A percentile compares a stretch with the other conserved stretches of the same genome.
phyloP scores from a whole-genome alignment of 2,329 filamentous ascomycete genomes.

The Blumeriella jaapii region DNA sequence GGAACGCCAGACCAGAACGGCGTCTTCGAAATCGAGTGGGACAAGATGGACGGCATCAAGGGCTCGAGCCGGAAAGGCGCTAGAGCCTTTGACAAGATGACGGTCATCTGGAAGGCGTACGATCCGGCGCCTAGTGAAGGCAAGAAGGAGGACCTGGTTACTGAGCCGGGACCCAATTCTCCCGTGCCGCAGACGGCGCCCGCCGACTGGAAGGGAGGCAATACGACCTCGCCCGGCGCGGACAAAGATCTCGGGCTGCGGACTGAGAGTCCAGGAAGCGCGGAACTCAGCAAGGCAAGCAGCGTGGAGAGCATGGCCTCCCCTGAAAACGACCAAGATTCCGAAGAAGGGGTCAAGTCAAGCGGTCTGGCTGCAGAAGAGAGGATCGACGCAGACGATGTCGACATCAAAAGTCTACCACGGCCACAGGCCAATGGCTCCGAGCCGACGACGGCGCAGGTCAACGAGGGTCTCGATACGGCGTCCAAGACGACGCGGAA shows the following conservation, averaged over 20 bases:
- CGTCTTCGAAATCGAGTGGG: slow-evolving; percentile 61
- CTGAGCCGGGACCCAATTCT: slow-evolving; percentile 54
- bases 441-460: slow-evolving; percentile 14
- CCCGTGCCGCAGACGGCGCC: slow-evolving; percentile 53
- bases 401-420: slow-evolving; percentile 16
- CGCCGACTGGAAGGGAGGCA: slow-evolving; percentile 64
- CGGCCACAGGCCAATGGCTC: slow-evolving; percentile 13
- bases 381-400: slow-evolving; percentile 11
- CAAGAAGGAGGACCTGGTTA: slow-evolving; percentile 36
- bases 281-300: slow-evolving; percentile 59
- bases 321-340: slow-evolving; percentile 11
- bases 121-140: slow-evolving; percentile 20
- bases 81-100: slow-evolving; percentile 67
- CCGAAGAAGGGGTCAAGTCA: slow-evolving; percentile 18
- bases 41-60: slow-evolving; percentile 87
- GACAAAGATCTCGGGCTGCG: slow-evolving; percentile 59
- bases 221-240: slow-evolving; percentile 34
- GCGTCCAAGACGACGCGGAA: slow-evolving; percentile 20
- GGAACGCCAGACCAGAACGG: slow-evolving; percentile 58
- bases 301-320: slow-evolving; percentile 41
- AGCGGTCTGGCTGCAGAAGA: slow-evolving; percentile 23
- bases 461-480: slow-evolving; percentile 21
- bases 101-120: slow-evolving; percentile 66
- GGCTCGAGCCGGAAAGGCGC: slow-evolving; percentile 75
- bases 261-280: slow-evolving; percentile 51